Conservation (phyloP, 2,329 filamentous ascomycete species). For the Trichoderma endophyticum region DNA sequence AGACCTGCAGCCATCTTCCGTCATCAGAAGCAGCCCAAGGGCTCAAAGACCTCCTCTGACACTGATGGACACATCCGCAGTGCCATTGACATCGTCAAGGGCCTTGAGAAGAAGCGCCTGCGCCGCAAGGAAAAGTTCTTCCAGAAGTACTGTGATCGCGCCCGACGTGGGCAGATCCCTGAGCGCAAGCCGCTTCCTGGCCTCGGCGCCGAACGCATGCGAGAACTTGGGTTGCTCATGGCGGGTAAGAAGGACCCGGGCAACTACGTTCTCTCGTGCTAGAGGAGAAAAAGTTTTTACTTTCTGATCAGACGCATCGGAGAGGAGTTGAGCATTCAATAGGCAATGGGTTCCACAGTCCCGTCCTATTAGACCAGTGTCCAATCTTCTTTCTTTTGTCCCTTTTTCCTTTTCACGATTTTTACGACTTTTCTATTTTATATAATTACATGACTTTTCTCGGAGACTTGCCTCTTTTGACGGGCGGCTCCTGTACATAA, state of each 20-base stretch:
- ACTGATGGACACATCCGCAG: constrained; percentile 70
- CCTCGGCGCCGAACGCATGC: constrained; percentile 88
- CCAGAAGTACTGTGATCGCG: constrained; percentile 83
- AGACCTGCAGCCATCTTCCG: constrained; percentile 70
- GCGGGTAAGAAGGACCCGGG: constrained; percentile 73
- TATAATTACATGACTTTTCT: constrained; percentile 16
- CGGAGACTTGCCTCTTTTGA: not conserved
- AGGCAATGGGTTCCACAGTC: constrained; percentile 18
- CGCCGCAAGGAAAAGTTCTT: constrained; percentile 90
- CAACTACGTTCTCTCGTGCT: constrained; percentile 76
- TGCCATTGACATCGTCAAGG: constrained; percentile 97
- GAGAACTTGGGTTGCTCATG: constrained; percentile 75
- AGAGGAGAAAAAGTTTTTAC: constrained; percentile 31
- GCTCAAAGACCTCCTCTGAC: constrained; percentile 32
- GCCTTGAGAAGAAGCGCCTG: constrained; percentile 89
- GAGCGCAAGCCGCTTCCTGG: constrained; percentile 72
- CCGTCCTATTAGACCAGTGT: constrained; percentile 8
- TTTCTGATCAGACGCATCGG: not conserved
- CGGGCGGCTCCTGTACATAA: constrained; percentile 20
- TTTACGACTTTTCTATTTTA: constrained; percentile 10
- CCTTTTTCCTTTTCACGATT: not conserved
- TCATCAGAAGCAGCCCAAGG: constrained; percentile 44
- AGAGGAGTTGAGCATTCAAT: constrained; percentile 13
- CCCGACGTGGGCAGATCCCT: constrained; percentile 62
- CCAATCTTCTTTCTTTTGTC: constrained; percentile 1